phyloP scores from a whole-genome alignment of 2,329 filamentous ascomycete species.

The Macrophomina pseudophaseolina region DNA sequence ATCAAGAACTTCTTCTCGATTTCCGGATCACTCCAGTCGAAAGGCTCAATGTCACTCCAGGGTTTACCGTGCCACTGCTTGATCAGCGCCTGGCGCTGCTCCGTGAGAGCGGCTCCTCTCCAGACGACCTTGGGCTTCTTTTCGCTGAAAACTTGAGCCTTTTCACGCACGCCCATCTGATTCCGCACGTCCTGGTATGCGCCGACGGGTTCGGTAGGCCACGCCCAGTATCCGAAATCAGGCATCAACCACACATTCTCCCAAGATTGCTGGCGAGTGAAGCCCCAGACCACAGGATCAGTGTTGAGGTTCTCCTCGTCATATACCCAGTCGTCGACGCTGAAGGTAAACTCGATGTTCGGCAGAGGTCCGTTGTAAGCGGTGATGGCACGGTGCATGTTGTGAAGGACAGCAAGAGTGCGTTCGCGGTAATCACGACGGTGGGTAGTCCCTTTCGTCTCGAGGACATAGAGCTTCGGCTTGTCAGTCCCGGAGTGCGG shows the following conservation, averaged over 20 bases:
- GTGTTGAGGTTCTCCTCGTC: slow-evolving; percentile 35
- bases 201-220: slow-evolving; percentile 28
- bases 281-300: slow-evolving; percentile 26
- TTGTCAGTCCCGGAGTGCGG: neutral
- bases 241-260: slow-evolving; percentile 32
- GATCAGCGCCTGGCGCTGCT: slow-evolving; percentile 35
- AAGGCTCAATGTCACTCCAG: slow-evolving; percentile 38
- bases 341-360: slow-evolving; percentile 59
- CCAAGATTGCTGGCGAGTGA: slow-evolving; percentile 27
- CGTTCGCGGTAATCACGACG: slow-evolving; percentile 33
- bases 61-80: slow-evolving; percentile 32
- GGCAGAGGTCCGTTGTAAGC: slow-evolving; percentile 57
- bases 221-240: slow-evolving; percentile 32
- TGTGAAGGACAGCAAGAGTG: slow-evolving; percentile 55
- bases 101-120: slow-evolving; percentile 39
- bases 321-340: slow-evolving; percentile 41
- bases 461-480: slow-evolving; percentile 41
- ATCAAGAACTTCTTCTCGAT: slow-evolving; percentile 26
- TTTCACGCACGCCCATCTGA: slow-evolving; percentile 27
- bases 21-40: slow-evolving; percentile 35
- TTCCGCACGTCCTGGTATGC: slow-evolving; percentile 29
- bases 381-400: slow-evolving; percentile 59
- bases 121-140: slow-evolving; percentile 39
- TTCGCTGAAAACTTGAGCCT: slow-evolving; percentile 29
- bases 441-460: slow-evolving; percentile 33